Evolutionary conservation across 768 basidiomycete species (phyloP).

Genomic region (Amylocystis lapponica): DNA sequence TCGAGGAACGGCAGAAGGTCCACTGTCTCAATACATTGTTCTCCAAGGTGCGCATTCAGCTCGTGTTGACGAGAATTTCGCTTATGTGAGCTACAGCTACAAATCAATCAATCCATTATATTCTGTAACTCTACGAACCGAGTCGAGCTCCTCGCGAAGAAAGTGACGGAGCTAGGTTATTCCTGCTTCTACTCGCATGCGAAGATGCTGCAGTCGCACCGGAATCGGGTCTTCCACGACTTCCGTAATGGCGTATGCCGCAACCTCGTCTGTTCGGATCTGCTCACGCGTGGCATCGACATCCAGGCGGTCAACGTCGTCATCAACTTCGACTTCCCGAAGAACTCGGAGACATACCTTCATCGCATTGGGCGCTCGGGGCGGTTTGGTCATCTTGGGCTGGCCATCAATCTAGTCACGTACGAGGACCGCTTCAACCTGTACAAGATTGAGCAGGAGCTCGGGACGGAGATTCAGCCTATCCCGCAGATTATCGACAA

Average conservation of each 20-base stretch:
- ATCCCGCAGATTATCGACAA: constrained; percentile 91
- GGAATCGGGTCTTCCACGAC: constrained; percentile 99
- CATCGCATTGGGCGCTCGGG: constrained; percentile 98
- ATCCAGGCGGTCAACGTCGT: constrained; percentile 99
- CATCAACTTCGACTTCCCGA: constrained; percentile 99
- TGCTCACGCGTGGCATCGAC: constrained; percentile 98
- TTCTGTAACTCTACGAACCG: constrained; percentile 99
- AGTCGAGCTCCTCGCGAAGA: constrained; percentile 98
- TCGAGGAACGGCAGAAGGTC: constrained; percentile 98
- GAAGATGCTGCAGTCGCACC: constrained; percentile 98
- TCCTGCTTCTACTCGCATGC: constrained; percentile 99
- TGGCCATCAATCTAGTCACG: constrained; percentile 97
- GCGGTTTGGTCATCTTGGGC: constrained; percentile 93
- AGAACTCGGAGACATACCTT: constrained; percentile 97
- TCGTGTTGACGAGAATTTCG: constrained; percentile 45
- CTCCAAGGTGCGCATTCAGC: constrained; percentile 75
- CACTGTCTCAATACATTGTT: constrained; percentile 99
- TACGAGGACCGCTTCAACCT: constrained; percentile 98
- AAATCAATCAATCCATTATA: constrained; percentile 99
- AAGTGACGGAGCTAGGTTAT: constrained; percentile 98
- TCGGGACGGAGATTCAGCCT: constrained; percentile 96
- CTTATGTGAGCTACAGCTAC: constrained; percentile 51
- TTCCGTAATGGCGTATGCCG: constrained; percentile 98
- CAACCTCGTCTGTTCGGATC: constrained; percentile 96
- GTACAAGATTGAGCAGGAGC: constrained; percentile 96